phyloP scores from a whole-genome alignment of 495 filamentous ascomycete species.

The Talaromyces stipitatus region DNA sequence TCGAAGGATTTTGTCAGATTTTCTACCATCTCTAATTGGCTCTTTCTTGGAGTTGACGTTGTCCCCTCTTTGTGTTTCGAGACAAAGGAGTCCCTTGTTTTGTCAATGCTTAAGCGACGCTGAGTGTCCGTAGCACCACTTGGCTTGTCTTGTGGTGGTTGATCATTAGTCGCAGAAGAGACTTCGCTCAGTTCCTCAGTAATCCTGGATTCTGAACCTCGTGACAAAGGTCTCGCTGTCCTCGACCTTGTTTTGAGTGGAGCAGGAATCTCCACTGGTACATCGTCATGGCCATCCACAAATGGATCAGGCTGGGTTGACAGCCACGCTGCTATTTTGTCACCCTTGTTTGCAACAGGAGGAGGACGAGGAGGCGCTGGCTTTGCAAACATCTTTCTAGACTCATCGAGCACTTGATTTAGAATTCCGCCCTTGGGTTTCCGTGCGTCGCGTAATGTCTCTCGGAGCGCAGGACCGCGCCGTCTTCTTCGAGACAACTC shows the following conservation, averaged over 20 bases:
- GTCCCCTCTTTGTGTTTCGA: not conserved
- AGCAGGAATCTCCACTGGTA: slow-evolving; percentile 35
- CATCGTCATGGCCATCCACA: slow-evolving; percentile 38
- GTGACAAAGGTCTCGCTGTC: slow-evolving; percentile 17
- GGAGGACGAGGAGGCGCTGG: slow-evolving; percentile 41
- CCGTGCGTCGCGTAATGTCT: slow-evolving; percentile 8
- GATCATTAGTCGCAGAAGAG: not conserved
- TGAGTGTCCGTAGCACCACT: not conserved
- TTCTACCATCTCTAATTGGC: not conserved
- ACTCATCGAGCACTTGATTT: slow-evolving; percentile 43
- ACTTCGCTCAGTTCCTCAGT: not conserved
- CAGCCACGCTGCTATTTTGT: slow-evolving; percentile 71
- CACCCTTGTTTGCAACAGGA: slow-evolving; percentile 31
- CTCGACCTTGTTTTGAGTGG: slow-evolving; percentile 34
- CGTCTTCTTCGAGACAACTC: slow-evolving; percentile 32
- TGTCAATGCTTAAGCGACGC: slow-evolving; percentile 1
- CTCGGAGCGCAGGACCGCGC: slow-evolving; percentile 15
- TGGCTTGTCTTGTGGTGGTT: not conserved
- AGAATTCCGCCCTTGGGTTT: slow-evolving; percentile 43
- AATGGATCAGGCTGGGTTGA: slow-evolving; percentile 68
- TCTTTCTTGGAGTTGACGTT: not conserved
- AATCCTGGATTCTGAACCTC: slow-evolving; percentile 14
- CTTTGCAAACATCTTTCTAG: slow-evolving; percentile 46
- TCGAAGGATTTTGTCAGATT: not conserved
- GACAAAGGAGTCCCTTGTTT: not conserved